These are phyloP conservation scores for Diophrys appendiculata DNA, from an alignment of 73 alveolate genomes.

Conservation along the genomic window DNA sequence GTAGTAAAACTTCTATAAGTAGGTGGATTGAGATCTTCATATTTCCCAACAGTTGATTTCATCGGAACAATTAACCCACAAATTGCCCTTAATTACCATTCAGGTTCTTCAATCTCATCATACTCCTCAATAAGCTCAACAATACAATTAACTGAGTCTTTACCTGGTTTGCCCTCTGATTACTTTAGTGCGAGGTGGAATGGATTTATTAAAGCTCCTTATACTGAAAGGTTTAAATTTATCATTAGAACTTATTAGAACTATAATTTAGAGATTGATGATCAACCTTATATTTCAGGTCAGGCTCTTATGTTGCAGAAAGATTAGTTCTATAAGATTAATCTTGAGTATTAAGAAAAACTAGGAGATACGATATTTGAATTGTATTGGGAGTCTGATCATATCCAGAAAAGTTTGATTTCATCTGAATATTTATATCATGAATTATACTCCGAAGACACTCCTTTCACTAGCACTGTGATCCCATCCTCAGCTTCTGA, in stretches of 20 bases:
- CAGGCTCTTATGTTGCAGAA: not conserved
- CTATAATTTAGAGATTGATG: not conserved
- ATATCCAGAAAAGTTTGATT: slow-evolving; percentile 19
- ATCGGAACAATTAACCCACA: slow-evolving; percentile 16
- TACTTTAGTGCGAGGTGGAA: slow-evolving; percentile 51
- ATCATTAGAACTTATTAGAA: slow-evolving; percentile 9
- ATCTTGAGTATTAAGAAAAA: slow-evolving; percentile 24
- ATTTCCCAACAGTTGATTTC: slow-evolving; percentile 55
- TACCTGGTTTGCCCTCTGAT: slow-evolving; percentile 40
- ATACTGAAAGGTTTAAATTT: slow-evolving; percentile 46
- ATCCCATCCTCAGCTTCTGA: slow-evolving; percentile 42
- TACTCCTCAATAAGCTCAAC: slow-evolving; percentile 42
- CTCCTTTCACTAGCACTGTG: slow-evolving; percentile 53
- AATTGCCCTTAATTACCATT: slow-evolving; percentile 27
- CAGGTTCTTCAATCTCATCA: not conserved
- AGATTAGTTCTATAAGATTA: not conserved
- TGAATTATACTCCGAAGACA: slow-evolving; percentile 28
- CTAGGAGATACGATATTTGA: slow-evolving; percentile 37
- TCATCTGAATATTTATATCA: slow-evolving; percentile 30
- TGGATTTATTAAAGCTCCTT: slow-evolving; percentile 52
- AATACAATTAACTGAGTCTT: slow-evolving; percentile 35
- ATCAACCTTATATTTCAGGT: not conserved
- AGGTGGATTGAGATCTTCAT: slow-evolving; percentile 58
- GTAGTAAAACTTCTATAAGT: too few species aligned
- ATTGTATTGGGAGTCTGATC: slow-evolving; percentile 59